These are phyloP conservation scores for Scheffersomyces parashehatae DNA, from an alignment of 1,139 yeast genomes.

Conservation along the genomic window DNA sequence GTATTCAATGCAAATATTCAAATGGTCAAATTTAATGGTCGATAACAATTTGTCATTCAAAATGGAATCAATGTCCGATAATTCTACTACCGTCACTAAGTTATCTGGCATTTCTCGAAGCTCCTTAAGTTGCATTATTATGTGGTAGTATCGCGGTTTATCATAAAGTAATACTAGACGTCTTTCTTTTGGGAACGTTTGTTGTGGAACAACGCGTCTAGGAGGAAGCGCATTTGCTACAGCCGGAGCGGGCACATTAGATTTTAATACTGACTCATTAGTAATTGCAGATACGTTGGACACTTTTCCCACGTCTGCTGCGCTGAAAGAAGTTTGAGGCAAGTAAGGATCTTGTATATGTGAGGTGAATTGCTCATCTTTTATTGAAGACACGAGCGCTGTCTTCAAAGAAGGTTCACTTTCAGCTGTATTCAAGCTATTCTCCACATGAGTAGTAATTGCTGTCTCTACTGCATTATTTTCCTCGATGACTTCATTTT, in stretches of 20 bases:
- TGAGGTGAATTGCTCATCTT: background rate
- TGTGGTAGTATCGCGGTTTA: conserved; percentile 30
- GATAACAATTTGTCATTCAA: conserved; percentile 10
- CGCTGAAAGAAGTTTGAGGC: too few species aligned
- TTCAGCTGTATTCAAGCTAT: background rate
- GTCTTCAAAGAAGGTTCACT: background rate
- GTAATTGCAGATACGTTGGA: too few species aligned
- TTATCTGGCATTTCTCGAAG: conserved; percentile 21
- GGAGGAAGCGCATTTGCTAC: background rate
- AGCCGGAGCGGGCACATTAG: too few species aligned
- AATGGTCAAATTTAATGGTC: conserved; percentile 18
- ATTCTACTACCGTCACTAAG: conserved; percentile 21
- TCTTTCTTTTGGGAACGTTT: conserved; percentile 11
- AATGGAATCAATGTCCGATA: conserved; percentile 16
- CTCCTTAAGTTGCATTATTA: conserved; percentile 29
- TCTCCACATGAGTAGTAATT: too few species aligned
- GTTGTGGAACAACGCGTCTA: background rate
- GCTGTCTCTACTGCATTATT: background rate
- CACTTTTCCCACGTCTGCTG: too few species aligned
- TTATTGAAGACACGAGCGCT: too few species aligned
- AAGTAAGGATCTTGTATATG: too few species aligned
- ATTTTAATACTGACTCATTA: too few species aligned
- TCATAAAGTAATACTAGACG: conserved; percentile 35
- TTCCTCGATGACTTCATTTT: background rate
- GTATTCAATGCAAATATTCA: conserved; percentile 40